Conservation (phyloP, 768 basidiomycete species). For the Pholiota conissans region DNA sequence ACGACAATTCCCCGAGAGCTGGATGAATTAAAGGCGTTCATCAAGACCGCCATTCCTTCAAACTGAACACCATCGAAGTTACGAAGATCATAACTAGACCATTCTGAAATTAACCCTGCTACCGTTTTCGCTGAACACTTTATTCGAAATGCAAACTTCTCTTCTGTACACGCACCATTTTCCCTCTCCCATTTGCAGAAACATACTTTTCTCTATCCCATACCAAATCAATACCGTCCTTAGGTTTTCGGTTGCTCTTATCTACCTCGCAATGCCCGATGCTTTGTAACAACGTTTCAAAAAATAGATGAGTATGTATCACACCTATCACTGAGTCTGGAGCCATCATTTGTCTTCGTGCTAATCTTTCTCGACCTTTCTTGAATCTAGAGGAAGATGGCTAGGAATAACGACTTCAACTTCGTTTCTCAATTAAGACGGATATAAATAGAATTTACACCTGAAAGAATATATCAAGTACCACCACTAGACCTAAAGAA, state of each 20-base stretch:
- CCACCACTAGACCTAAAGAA: not conserved
- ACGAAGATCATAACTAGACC: too few relatives aligned
- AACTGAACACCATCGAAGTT: not conserved
- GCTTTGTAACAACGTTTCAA: not conserved
- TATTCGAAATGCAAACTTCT: not conserved
- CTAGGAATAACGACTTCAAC: not conserved
- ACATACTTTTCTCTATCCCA: not conserved
- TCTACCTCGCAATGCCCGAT: not conserved
- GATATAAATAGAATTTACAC: not conserved
- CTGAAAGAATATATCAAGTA: not conserved
- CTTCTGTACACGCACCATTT: not conserved
- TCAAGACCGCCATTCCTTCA: slow-evolving; percentile 55
- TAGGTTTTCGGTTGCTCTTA: not conserved
- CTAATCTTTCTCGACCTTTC: not conserved
- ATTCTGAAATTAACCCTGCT: too few relatives aligned
- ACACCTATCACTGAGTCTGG: not conserved
- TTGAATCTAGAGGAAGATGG: not conserved
- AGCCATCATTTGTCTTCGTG: not conserved
- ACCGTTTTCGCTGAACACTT: too few relatives aligned
- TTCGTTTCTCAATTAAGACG: not conserved
- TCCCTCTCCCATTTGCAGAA: not conserved
- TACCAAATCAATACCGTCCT: not conserved
- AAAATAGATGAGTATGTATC: too few relatives aligned
- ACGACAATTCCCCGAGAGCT: slow-evolving; percentile 64
- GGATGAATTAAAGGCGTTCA: slow-evolving; percentile 68